Evolutionary conservation across 495 filamentous ascomycete genomes (phyloP), one percentile per base, ranked within the genome.

Genomic region (Tricharina praecox): DNA sequence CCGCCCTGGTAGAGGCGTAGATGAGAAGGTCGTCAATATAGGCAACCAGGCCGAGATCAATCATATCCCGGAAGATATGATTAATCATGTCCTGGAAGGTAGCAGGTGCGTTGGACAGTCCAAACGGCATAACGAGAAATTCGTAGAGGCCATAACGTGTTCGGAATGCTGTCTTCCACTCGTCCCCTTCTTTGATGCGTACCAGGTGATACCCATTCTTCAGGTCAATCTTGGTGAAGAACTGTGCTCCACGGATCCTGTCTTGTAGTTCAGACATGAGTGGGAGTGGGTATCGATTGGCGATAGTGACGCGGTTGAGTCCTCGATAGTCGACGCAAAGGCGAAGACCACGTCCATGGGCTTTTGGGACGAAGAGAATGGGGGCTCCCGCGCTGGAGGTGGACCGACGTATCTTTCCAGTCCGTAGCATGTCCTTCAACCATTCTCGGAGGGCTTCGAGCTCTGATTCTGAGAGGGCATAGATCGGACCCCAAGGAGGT

Each of bases 21-120:
- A 67, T 59, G 10, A 65, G 48, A 23, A 67, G 58, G 39, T 67
- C 51, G n/a, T 67, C 56, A 0, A 67, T 33, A 39, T 64, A 66
- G 0, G 39, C 50, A 16, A 61, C 53, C 23, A 58, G 55, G 23
- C 57, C 59, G 5, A 46, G 23, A 39, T 32, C 30, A 1, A 53
- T 13, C 23, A 46, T 45, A 19, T 53, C 24, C 2, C 10, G 23
- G 0, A 53, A 21, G 21, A 49, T 18, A 5, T 48, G 10, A 18
- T 49, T 49, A 36, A 53, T 49, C 47, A 53, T 50, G 2, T 37
- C 36, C 10, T 42, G 47, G 23, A 52, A 52, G 11, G 45, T 36
- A 2, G 33, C 33, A 1, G 28, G 36, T 1, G 50, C 44, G n/a
- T 48, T 52, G 8, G 24, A 2, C 1, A 52, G 25, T 0, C 43